Evolutionary conservation across 495 filamentous ascomycete genomes (phyloP), one percentile per base, ranked within the genome.

Genomic region (Neurospora sublineolata): DNA sequence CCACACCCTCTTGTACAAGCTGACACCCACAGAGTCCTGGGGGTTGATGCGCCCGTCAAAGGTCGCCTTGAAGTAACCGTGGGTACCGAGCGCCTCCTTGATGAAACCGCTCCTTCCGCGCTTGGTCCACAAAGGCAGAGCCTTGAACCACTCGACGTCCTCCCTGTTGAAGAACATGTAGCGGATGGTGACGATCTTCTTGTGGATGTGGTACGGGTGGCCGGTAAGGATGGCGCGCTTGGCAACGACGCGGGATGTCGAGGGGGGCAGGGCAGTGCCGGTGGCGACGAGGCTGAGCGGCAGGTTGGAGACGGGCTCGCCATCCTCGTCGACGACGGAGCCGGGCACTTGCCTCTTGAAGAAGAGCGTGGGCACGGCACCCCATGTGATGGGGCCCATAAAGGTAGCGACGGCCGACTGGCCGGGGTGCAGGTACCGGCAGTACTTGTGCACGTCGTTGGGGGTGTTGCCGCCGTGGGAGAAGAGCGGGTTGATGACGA

Each of bases 141-240:
- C 94, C 81, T 97, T 97, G 86, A 98, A 99, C 93, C 93, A 99
- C 74, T 89, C 86, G 58, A 99, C 91, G 78, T 99, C 96, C 80
- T 97, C 93, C 18, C 87, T 80, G 82, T 97, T 97, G 87, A 99
- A 99, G 86, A 99, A 99, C 95, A 99, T 98, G 86, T 98, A 98
- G 33, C 95, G 90, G 30, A 99, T 89, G 1, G 96, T 98, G 70
- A 98, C 96, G 33, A 98, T 83, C 80, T 92, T 93, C 84, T 94
- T 95, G 87, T 99, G 94, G 76, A 99, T 98, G 84, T 99, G 97
- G 84, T 92, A 97, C 0, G 96, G 94, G 79, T 98, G 95, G 44
- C 95, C 95, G 0, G 95, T 97, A 70, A 99, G 86, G 72, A 98
- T 94, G 73, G 95, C 89, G 70, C 95, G 90, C 82, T 99, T 99